Conservation (phyloP, 2,329 filamentous ascomycete genomes). For the Aspergillus flavus region DNA sequence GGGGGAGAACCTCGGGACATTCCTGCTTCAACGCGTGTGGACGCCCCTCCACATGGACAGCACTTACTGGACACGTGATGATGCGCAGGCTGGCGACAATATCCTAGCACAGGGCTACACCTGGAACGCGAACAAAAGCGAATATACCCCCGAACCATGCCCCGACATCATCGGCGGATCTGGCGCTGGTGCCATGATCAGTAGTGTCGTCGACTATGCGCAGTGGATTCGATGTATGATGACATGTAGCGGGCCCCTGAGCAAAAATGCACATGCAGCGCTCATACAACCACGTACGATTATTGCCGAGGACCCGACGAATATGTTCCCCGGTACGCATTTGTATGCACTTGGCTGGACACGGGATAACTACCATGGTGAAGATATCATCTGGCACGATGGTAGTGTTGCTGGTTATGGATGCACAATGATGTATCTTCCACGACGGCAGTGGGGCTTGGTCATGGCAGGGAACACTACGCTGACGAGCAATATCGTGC, state of each 20-base stretch:
- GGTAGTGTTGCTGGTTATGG: neutral
- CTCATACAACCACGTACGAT: conserved; percentile 29
- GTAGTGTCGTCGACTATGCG: conserved; percentile 34
- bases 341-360: neutral
- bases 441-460: neutral
- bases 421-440: neutral
- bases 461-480: conserved; percentile 1
- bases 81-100: conserved; percentile 26
- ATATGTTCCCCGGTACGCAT: neutral
- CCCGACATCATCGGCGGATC: conserved; percentile 17
- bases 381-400: neutral
- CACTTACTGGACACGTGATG: conserved; percentile 37
- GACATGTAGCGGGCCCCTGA: conserved; percentile 29
- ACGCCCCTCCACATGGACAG: conserved; percentile 49
- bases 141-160: conserved; percentile 29
- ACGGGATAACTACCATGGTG: neutral
- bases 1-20: conserved; percentile 41
- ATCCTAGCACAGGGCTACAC: conserved; percentile 49
- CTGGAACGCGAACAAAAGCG: conserved; percentile 37
- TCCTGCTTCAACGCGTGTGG: conserved; percentile 49
- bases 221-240: conserved; percentile 35
- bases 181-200: conserved; percentile 50
- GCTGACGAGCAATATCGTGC: neutral
- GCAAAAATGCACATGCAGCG: conserved; percentile 24
- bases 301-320: neutral